Evolutionary conservation across 2,329 filamentous ascomycete genomes (phyloP), one percentile per base, ranked within the genome.

Genomic region (Teratosphaeria nubilosa): DNA sequence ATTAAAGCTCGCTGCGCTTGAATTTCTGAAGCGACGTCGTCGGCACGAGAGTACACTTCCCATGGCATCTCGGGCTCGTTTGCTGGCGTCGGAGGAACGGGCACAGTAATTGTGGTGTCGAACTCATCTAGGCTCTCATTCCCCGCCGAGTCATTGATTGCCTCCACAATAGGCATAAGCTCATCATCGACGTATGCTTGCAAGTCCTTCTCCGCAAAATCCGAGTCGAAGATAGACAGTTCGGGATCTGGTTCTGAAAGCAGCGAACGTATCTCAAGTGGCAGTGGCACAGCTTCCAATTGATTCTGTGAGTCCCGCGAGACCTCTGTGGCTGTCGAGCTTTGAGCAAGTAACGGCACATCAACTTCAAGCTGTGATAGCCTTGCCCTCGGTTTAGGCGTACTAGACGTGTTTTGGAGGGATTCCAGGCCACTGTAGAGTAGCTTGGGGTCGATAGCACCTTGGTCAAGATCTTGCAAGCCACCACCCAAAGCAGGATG

Each of bases 21-120:
- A 1, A 72, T 56, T 32, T 70, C 70, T 11, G 13, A 24, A 14
- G 14, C 50, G 7, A 16, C 53, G 34, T 22, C 20, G 25, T 24
- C n/a, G 1, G 50, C n/a, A 30, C 57, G 63, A 55, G 56, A 60
- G 55, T 68, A 75, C 27, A 65, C 51, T 37, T 73, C 62, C 82
- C 82, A 84, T 0, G 80, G 80, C 3, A 77, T 69, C 6, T 66
- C 60, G 11, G 75, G 72, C 16, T 70, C 61, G 0, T 72, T 68
- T 37, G 77, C 74, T 30, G 76, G 60, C 84, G 66, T 0, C 69
- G 30, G 0, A 20, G 80, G 80, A 4, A 82, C 73, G n/a, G 74
- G 64, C 1, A 82, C 74, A 45, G 80, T 74, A 54, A 73, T 71
- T 3, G 73, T 78, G 0, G 78, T 77, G 60, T 80, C 78, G 11